Conservation (phyloP, 345 rosid genomes). For the Populus pruinosa region DNA sequence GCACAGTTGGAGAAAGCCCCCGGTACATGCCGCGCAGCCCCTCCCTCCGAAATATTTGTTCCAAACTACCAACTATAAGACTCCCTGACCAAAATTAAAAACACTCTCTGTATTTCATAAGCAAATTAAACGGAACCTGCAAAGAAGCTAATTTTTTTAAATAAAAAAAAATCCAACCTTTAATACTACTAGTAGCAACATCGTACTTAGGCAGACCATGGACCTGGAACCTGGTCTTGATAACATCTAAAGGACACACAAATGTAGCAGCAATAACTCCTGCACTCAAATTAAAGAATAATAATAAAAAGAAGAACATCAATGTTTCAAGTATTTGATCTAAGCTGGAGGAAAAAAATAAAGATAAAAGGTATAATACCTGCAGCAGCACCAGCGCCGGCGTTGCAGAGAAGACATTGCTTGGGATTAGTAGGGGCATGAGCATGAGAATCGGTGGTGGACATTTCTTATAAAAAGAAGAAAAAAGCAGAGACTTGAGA, state of each 20-base stretch:
- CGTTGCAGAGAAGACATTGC: constrained; percentile 65
- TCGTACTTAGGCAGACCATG: constrained; percentile 62
- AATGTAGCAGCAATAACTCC: constrained; percentile 85
- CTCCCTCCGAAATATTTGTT: constrained; percentile 63
- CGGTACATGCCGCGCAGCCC: constrained; percentile 79
- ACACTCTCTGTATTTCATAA: background rate
- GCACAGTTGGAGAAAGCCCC: constrained; percentile 69
- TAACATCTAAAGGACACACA: constrained; percentile 88
- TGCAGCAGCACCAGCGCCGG: constrained; percentile 90
- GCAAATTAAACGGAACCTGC: background rate
- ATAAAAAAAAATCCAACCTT: constrained; percentile 31
- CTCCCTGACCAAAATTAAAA: constrained; percentile 49
- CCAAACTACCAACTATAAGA: constrained; percentile 71
- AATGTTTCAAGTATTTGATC: background rate
- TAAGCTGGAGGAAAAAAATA: background rate
- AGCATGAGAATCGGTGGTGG: constrained; percentile 49
- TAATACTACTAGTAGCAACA: constrained; percentile 27
- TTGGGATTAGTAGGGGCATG: constrained; percentile 31
- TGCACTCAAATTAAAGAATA: constrained; percentile 12
- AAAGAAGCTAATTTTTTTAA: background rate
- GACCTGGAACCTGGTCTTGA: constrained; percentile 90
- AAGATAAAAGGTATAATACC: constrained; percentile 28
- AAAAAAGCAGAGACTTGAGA: constrained; percentile 14
- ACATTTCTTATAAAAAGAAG: constrained; percentile 35
- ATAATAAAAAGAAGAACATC: background rate